Evolutionary conservation across 2,329 filamentous ascomycete genomes (phyloP).

Genomic region (Xenosphaeropsis pyriputrescens): DNA sequence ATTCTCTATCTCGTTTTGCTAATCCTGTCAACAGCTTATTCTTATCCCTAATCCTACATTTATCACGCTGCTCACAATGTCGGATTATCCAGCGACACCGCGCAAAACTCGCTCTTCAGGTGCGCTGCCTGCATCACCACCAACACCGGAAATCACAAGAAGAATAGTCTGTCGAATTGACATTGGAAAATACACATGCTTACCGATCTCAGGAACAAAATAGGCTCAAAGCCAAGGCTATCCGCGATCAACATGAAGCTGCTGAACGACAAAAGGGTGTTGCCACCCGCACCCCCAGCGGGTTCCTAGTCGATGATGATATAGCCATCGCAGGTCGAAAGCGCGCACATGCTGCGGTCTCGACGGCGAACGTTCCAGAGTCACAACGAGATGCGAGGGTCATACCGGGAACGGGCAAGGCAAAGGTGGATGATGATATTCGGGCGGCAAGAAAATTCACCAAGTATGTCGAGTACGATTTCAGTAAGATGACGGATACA

Average conservation of each 20-base stretch:
- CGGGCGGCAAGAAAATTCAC: constrained; percentile 76
- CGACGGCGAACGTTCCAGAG: constrained; percentile 30
- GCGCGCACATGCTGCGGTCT: constrained; percentile 52
- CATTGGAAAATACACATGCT: not conserved
- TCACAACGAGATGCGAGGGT: constrained; percentile 55
- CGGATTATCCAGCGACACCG: not conserved
- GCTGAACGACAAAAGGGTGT: constrained; percentile 32
- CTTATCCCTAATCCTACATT: no score
- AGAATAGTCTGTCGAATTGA: not conserved
- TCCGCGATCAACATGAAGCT: constrained; percentile 59
- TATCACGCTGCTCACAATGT: no score
- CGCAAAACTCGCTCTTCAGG: not conserved
- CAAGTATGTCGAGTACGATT: constrained; percentile 95
- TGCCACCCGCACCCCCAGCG: constrained; percentile 35
- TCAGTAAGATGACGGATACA: constrained; percentile 94
- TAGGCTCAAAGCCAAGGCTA: constrained; percentile 75
- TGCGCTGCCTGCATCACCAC: not conserved
- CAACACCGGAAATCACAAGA: constrained; percentile 1
- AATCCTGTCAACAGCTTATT: no score
- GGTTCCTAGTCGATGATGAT: constrained; percentile 56
- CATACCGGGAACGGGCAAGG: constrained; percentile 15
- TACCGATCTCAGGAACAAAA: constrained; percentile 57
- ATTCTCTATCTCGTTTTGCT: no score
- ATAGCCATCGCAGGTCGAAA: constrained; percentile 54
- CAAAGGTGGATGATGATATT: constrained; percentile 25